Base-by-base conservation (phyloP, 1,139 yeast genomes). In the Magnusiomyces suaveolens region DNA sequence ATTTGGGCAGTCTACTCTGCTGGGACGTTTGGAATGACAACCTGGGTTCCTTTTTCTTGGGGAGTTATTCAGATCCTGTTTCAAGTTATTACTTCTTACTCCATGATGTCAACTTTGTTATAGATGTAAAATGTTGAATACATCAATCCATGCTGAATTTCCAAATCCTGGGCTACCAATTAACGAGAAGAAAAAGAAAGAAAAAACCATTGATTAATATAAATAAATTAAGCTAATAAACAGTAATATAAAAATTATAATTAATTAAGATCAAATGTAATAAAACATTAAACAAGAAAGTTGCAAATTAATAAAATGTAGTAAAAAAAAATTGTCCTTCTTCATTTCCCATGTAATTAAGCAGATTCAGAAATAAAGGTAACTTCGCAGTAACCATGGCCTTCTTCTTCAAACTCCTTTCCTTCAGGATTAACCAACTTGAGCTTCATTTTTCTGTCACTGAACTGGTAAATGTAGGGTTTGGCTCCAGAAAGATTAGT, bases 401-500 rank as follows among this genome's bases (percentile, higher is more conserved):
- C 92, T 47, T 71, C 69, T 66, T 84, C 95, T 25, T 67, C 68
- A 46, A 51, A 65, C 60, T 57, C 62, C 53, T 52, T 55, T 62
- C 63, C 56, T 57, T 60, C 61, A 50, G 61, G 67, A 50, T 66
- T 69, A 54, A 51, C 48, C 16, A 56, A 24, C 52, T 47, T 51
- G 43, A 56, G 55, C 53, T 59, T 68, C 56, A 77, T 69, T 51
- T 78, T 75, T 69, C 86, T 83, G 39, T 56, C 49, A 67, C 84
- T 80, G 72, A 80, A 92, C 73, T 92, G 98, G 72, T 90, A 92
- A 65, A 92, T 90, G 73, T 81, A 92, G 41, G 98, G 98, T 68
- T 84, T 87, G 47, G 97, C 84, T 54, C 97, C 98, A 16, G 95
- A 92, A 56, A 90, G 94, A 57, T 96, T 96, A 60, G 90, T 82